phyloP scores from a whole-genome alignment of 2,329 filamentous ascomycete genomes.

The Arthrobotrys sphaeroides region DNA sequence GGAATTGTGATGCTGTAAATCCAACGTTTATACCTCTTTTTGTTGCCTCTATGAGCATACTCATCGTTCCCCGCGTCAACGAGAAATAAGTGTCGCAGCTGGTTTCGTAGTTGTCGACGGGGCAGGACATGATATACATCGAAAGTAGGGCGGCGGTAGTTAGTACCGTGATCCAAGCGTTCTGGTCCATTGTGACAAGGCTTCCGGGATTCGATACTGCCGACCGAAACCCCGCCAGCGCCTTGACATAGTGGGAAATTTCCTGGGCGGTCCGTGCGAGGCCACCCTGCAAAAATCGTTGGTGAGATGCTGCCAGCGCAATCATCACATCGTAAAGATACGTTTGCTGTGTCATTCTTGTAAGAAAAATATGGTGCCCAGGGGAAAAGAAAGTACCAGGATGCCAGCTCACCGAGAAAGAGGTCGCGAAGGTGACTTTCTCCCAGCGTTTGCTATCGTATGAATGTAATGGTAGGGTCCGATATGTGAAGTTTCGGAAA shows the following conservation, averaged over 20 bases:
- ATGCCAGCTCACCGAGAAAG: constrained; percentile 24
- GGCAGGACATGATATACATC: constrained; percentile 46
- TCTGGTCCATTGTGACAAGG: background rate
- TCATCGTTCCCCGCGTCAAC: constrained; percentile 26
- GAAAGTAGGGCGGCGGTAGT: constrained; percentile 23
- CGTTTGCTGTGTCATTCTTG: constrained; percentile 2
- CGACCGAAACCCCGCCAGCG: constrained; percentile 22
- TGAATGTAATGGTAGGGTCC: constrained; percentile 21
- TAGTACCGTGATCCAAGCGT: constrained; percentile 16
- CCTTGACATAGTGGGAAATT: constrained; percentile 29
- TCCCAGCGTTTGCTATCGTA: constrained; percentile 19
- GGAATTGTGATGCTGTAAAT: background rate
- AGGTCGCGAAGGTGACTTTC: constrained; percentile 34
- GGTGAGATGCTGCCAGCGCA: constrained; percentile 29
- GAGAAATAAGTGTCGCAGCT: constrained; percentile 45
- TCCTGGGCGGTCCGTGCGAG: constrained; percentile 11
- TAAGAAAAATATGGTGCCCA: background rate
- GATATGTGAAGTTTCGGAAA: constrained; percentile 41
- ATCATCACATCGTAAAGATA: constrained; percentile 33
- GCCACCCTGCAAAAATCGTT: constrained; percentile 11
- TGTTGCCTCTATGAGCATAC: constrained; percentile 27
- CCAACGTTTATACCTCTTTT: background rate
- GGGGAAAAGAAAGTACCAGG: background rate
- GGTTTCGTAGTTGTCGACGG: constrained; percentile 23
- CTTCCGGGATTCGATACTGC: constrained; percentile 4